These are phyloP conservation scores for Spinellus fusiger DNA, from an alignment of 192 early-diverging fungal species.

Conservation along the genomic window DNA sequence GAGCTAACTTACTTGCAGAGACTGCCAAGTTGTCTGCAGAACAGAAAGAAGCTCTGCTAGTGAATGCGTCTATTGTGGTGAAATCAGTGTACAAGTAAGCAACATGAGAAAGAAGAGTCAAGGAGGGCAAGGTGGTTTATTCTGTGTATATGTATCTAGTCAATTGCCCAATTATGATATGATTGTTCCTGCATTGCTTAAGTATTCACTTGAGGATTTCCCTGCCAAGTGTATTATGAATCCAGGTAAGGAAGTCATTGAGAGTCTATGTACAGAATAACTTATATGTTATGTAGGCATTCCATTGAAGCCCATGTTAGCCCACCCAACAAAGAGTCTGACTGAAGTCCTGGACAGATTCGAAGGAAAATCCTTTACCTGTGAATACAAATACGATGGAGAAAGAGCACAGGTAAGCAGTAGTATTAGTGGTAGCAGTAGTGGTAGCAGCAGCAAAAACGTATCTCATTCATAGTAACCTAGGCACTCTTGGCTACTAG, in stretches of 20 bases:
- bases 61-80: slow-evolving; percentile 43
- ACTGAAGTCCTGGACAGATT: slow-evolving; percentile 92
- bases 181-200: slow-evolving; percentile 81
- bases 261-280: not conserved
- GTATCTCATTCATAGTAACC: too few relatives aligned
- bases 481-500: not conserved
- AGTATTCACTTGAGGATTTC: slow-evolving; percentile 66
- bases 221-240: slow-evolving; percentile 80
- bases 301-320: slow-evolving; percentile 98
- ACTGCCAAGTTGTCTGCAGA: slow-evolving; percentile 32
- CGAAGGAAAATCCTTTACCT: slow-evolving; percentile 87
- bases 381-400: slow-evolving; percentile 99
- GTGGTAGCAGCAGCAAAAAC: too few relatives aligned
- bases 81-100: slow-evolving; percentile 65
- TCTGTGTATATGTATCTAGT: slow-evolving; percentile 35
- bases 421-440: not conserved
- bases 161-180: slow-evolving; percentile 91
- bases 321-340: slow-evolving; percentile 94
- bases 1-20: not conserved
- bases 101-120: not conserved
- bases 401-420: slow-evolving; percentile 80
- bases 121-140: not conserved
- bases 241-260: slow-evolving; percentile 50
- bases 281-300: slow-evolving; percentile 51
- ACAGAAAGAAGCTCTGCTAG: slow-evolving; percentile 40